phyloP scores from a whole-genome alignment of 2,329 filamentous ascomycete species.

The Calonectria henricotiae region DNA sequence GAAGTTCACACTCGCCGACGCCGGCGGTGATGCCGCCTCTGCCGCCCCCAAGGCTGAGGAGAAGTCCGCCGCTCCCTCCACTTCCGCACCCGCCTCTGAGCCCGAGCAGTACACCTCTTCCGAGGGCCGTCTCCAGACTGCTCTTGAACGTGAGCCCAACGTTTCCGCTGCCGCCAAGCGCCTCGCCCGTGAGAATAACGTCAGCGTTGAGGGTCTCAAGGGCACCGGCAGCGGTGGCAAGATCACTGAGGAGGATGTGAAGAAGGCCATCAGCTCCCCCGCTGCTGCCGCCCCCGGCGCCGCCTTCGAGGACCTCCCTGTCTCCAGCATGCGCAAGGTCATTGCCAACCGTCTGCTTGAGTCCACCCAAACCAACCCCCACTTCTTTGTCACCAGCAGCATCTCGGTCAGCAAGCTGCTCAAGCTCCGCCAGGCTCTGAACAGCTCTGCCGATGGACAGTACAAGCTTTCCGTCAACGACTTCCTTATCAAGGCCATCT shows the following conservation, averaged over 20 bases:
- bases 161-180: constrained; percentile 83
- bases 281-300: constrained; percentile 72
- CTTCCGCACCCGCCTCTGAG: constrained; percentile 64
- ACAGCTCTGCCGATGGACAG: constrained; percentile 88
- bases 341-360: constrained; percentile 92
- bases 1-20: constrained; percentile 89
- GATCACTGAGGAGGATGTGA: constrained; percentile 93
- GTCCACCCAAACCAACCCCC: constrained; percentile 94
- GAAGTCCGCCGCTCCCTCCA: constrained; percentile 71
- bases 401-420: constrained; percentile 96
- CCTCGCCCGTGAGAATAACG: constrained; percentile 87
- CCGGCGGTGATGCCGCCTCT: constrained; percentile 81
- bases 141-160: constrained; percentile 86
- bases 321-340: constrained; percentile 96
- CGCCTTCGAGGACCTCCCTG: constrained; percentile 86
- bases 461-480: constrained; percentile 99
- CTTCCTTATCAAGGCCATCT: constrained; percentile 98
- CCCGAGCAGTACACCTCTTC: constrained; percentile 82
- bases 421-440: constrained; percentile 95
- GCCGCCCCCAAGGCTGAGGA: constrained; percentile 78
- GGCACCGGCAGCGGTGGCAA: constrained; percentile 88
- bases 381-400: constrained; percentile 95
- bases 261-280: constrained; percentile 81
- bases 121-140: constrained; percentile 84
- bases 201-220: constrained; percentile 85